Evolutionary conservation across 2,329 filamentous ascomycete species (phyloP), one percentile per base, ranked within the genome.

Genomic region (Chaetomiaceae sp.): DNA sequence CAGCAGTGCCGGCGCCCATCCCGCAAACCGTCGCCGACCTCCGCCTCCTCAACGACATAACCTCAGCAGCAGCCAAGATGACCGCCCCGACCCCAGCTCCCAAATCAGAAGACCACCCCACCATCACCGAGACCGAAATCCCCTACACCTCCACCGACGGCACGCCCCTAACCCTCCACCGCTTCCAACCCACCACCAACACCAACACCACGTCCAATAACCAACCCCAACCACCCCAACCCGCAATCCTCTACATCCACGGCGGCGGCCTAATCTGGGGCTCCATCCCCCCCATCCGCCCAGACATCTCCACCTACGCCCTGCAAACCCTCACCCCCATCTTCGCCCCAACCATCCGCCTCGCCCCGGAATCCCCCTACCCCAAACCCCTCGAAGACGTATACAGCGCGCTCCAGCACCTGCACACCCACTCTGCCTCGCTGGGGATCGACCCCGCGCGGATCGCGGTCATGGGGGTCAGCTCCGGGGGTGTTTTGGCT

Each of bases 351-450:
- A 71, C 73, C 31, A 79, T 79, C 59, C 64, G 73, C 0, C 66
- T 77, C 12, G 73, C 73, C 1, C 77, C 77, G 0, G 75, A 78
- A 54, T 63, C 72, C 44, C 65, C 66, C 7, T 76, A 73, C 51
- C 75, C 76, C 0, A 63, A 58, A 4, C 67, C 69, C 2, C 60
- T 77, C 4, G 61, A 76, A 34, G 76, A 79, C 59, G 44, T 53
- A 14, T 62, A 60, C 31, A 43, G 58, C 7, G 62, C 55, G 2
- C 47, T 67, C 21, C 25, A 46, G 17, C 69, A 66, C 59, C 68
- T 71, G 49, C 71, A 72, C 2, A 23, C 25, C 6, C 51, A 60
- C 58, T 58, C 60, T 1, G 35, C n/a, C n/a, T n/a, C 6, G 25
- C 25, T 27, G 31, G 30, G 50, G 55, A 38, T 67, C 34, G 62